Base-by-base conservation (phyloP, 2,329 filamentous ascomycete species). In the Amylocarpus encephaloides region DNA sequence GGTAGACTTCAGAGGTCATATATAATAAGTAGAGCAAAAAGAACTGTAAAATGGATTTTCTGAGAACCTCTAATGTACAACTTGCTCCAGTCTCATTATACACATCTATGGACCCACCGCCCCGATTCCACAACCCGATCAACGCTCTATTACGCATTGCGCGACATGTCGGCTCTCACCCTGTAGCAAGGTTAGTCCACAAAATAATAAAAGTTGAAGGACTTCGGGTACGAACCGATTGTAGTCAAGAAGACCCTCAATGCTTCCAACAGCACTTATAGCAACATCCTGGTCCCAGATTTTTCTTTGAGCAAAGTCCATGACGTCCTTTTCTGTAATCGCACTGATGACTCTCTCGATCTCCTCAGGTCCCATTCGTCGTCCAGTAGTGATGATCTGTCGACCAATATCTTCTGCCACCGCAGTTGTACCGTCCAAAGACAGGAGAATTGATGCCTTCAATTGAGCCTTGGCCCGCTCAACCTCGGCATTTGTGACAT, bases 381-480 rank as follows among this genome's bases (percentile, higher is more conserved):
- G 87, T 68, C 93, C 93, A 52, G 93, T 97, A 67, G 91, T 97
- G 76, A 98, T 84, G 73, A 98, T 90, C 76, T 98, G 93, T 72
- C 93, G 88, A 67, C 93, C 93, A 71, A 98, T 95, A 70, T 98
- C 93, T 79, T 98, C 93, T 55, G 93, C 93, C 49, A 96, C 86
- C 64, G 93, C 90, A 43, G 93, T 97, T 67, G 93, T 97, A 71
- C 91, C 94, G 70, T 98, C 93, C 30, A 98, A 88, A 47, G 90
- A 95, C 60, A 98, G 84, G 56, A 98, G 88, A 67, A 98, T 91
- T 49, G 91, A 95, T 56, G 93, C 93, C 83, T 98, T 98, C 66
- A 98, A 85, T 78, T 98, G 93, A 59, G 93, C 88, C 83, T 98
- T 98, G 73, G 93, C 93, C 63, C 93, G 92, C 82, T 98, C 93